Evolutionary conservation across 2,329 filamentous ascomycete genomes (phyloP), one percentile per base, ranked within the genome.

Genomic region (Nemania abortiva): DNA sequence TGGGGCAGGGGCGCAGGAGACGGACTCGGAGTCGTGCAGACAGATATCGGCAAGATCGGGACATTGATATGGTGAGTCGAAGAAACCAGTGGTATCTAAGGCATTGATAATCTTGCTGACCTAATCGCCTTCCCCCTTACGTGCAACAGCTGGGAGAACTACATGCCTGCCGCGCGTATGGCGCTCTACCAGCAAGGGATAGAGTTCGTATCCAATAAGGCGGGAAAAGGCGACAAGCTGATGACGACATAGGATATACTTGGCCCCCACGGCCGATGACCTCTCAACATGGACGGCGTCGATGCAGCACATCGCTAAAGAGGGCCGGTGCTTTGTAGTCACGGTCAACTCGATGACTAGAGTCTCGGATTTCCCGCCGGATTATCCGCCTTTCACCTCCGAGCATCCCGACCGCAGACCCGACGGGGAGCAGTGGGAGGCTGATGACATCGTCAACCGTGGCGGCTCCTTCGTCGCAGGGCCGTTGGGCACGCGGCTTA

Each of bases 1-100:
- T 83, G 81, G 81, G 81, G 94, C 31, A 74, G 80, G 59, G 81
- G 81, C 20, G 75, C 81, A 15, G 81, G 82, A 31, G 81, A 83
- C 54, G 79, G 79, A 1, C 73, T 83, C 9, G 75, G 77, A 27
- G 81, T 83, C 18, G 77, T 80, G 6, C 76, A 82, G 66, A 81
- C 80, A 3, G 80, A 81, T 29, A 77, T 82, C 34, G 81, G 81
- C 3, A 82, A 79, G 63, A 79, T 82, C 15, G 81, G 81, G 27
- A 82, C 81, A 1, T 66, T 83, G 59, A 83, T 83, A 55, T 83
- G 81, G 78, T 79, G 59, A 71, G 72, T 55, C 31, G 15, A 56
- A 2, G 13, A 6, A 15, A 20, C 27, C 42, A 4, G 6, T 45
- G 15, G n/a, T n/a, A n/a, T n/a, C 4, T 27, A 2, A 34, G 37